Evolutionary conservation across 2,329 filamentous ascomycete genomes (phyloP).

Genomic region (Botrytis paeoniae): DNA sequence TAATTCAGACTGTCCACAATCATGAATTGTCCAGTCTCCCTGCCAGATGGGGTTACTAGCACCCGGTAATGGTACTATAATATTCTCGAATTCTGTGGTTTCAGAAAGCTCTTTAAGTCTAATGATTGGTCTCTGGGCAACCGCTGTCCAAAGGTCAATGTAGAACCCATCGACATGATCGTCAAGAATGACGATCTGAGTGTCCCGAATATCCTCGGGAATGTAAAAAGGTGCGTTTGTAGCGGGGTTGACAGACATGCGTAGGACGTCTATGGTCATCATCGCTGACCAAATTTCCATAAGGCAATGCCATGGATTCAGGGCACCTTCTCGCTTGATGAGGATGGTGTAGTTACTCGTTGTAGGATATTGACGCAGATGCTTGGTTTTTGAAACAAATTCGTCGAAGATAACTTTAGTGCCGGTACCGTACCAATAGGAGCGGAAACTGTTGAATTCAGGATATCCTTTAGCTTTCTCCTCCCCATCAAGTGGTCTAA

Average conservation of each 20-base stretch:
- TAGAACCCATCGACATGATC: neutral
- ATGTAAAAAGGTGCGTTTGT: neutral
- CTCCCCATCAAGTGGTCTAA: neutral
- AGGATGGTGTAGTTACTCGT: too few relatives aligned
- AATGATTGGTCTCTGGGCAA: conserved; percentile 8
- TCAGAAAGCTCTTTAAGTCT: conserved; percentile 8
- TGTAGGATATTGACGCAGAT: too few relatives aligned
- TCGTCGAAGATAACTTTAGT: neutral
- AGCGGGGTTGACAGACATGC: conserved; percentile 21
- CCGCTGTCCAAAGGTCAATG: conserved; percentile 9
- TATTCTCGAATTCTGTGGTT: conserved; percentile 13
- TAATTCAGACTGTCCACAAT: conserved; percentile 23
- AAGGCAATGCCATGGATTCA: conserved; percentile 36
- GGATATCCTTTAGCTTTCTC: neutral
- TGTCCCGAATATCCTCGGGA: neutral
- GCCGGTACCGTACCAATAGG: neutral
- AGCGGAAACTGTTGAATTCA: neutral
- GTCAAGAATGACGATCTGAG: conserved; percentile 19
- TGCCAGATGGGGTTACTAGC: conserved; percentile 36
- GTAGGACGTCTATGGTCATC: conserved; percentile 35
- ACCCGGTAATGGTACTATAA: conserved; percentile 35
- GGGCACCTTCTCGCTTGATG: conserved; percentile 34
- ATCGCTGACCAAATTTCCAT: conserved; percentile 35
- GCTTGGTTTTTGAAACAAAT: too few relatives aligned
- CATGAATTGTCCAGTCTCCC: conserved; percentile 33